These are phyloP conservation scores for Lentinus tigrinus DNA, from an alignment of 768 basidiomycete species.

Conservation along the genomic window DNA sequence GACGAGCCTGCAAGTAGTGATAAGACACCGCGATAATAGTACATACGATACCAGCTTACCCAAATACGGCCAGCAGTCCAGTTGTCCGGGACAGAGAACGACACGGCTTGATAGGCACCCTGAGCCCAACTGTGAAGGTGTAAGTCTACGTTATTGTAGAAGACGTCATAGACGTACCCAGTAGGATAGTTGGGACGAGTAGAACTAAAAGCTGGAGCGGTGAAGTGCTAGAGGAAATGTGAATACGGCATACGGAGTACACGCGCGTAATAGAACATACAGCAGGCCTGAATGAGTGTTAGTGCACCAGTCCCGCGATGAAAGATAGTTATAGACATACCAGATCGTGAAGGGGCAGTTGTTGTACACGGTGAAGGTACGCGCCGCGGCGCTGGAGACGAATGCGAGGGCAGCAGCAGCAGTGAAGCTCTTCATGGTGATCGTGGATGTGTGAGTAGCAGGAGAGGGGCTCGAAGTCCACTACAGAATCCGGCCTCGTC, in stretches of 20 bases:
- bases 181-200: constrained; percentile 30
- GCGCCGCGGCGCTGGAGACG: constrained; percentile 8
- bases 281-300: constrained; percentile 27
- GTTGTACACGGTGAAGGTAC: constrained; percentile 43
- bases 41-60: constrained; percentile 15
- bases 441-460: not conserved
- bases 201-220: constrained; percentile 31
- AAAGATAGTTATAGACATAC: constrained; percentile 21
- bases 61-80: constrained; percentile 41
- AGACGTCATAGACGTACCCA: constrained; percentile 25
- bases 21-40: not conserved
- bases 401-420: constrained; percentile 6
- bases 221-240: constrained; percentile 28
- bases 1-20: constrained; percentile 29
- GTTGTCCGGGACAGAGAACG: constrained; percentile 36
- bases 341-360: constrained; percentile 43
- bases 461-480: not conserved
- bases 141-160: not conserved
- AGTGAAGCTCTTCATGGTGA: constrained; percentile 15
- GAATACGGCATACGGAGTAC: not conserved
- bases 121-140: constrained; percentile 28
- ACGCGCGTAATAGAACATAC: constrained; percentile 15
- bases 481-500: not conserved
- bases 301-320: not conserved
- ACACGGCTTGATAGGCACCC: constrained; percentile 24